Evolutionary conservation across 768 basidiomycete genomes (phyloP), one percentile per base, ranked within the genome.

Genomic region (Kwoniella newhampshirensis): DNA sequence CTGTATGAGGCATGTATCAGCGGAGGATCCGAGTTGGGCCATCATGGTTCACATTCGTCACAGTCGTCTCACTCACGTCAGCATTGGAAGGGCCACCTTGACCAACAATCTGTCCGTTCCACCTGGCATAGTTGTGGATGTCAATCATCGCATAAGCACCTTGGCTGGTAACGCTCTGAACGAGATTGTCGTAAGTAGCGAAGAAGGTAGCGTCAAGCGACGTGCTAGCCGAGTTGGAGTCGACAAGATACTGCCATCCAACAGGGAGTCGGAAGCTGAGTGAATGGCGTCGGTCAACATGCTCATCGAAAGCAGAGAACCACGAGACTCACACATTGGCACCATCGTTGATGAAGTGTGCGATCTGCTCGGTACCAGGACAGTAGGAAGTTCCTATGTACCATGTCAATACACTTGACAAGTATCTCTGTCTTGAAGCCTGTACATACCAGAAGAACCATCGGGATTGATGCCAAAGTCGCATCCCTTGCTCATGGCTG

Each of bases 101-200:
- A 1, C 85, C 85, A 44, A 86, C 81, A 32, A 86, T 82, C 78
- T 68, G 70, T 1, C 81, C 81, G 59, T 84, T 82, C 81, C 82
- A 83, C 42, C 83, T 78, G 9, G 82, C 84, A 62, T 84, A 84
- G 76, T 84, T 84, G 75, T 84, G 83, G 9, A 84, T 59, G 67
- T 83, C 83, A 35, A 84, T 68, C 59, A 84, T 83, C 48, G 80
- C 82, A 60, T 80, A 80, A 25, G 79, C 78, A 0, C 83, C 83
- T 0, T 81, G 76, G n/a, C 67, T 70, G 40, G 83, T 73, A 26
- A 79, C 79, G 23, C 80, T 76, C 61, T 82, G 80, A 11, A 84
- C 83, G 23, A 81, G 80, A 15, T 66, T 67, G 60, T 84, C 81
- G 66, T 82, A 83, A 12, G 66, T 62, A 0, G 75, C 68, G 66